Base-by-base conservation (phyloP, 768 basidiomycete species). In the Tricholoma sp. region DNA sequence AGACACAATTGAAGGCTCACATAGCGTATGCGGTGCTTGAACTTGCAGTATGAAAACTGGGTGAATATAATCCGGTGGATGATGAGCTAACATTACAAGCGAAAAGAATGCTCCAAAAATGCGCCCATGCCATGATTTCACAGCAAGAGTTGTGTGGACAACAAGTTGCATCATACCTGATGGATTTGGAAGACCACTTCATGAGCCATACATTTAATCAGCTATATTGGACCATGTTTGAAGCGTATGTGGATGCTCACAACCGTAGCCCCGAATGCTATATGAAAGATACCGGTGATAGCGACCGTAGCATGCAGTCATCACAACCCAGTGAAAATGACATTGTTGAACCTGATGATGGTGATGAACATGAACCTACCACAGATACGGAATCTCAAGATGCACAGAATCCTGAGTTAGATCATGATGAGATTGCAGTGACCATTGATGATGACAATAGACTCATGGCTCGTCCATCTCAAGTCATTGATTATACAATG, bases 141-240 rank as follows among this genome's bases (percentile, higher is more conserved):
- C 64, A 72, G 12, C 73, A 76, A 57, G 77, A 78, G 59, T 22
- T 78, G 9, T 74, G 73, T 4, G 70, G 63, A 1, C 77, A 71
- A 45, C 73, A 76, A 52, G 72, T 77, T 0, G 60, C 63, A 14
- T 69, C 66, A 0, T 74, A 74, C 60, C 43, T 77, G 0, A 55
- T 72, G 52, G 76, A 67, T 5, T 67, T 31, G 18, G 69, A 65
- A 5, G 72, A 78, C 61, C 69, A 74, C 29, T 77, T 63, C 46
- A 73, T 73, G 0, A 75, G 70, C 47, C 76, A 78, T 54, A 5
- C 58, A 3, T 78, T 61, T 54, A 16, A 50, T 0, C 63, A 66
- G 8, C 51, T 78, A 1, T 76, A 69, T 55, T 79, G 74, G 76
- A 67, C 66, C 0, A 55, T 52, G 0, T 72, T 74, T 57, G 72